phyloP scores from a whole-genome alignment of 768 basidiomycete genomes.

The Strobilomyces echinocephalus region DNA sequence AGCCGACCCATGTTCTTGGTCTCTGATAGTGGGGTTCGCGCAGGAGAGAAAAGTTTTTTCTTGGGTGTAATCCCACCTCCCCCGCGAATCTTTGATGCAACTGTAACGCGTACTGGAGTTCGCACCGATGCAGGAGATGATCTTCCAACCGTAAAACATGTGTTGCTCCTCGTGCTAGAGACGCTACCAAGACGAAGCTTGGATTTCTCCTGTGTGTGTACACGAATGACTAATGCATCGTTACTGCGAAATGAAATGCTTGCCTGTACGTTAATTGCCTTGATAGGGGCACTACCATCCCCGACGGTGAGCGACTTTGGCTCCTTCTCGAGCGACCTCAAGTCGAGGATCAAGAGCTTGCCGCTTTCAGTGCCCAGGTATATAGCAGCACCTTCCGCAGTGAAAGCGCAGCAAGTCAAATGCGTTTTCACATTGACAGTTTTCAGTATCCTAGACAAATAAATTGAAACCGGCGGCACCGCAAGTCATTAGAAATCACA shows the following conservation, averaged over 20 bases:
- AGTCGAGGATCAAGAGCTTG: slow-evolving; percentile 56
- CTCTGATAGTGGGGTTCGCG: slow-evolving; percentile 24
- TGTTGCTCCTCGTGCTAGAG: slow-evolving; percentile 6
- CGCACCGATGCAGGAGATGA: slow-evolving; percentile 11
- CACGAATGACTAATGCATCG: not conserved
- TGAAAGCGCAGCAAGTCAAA: slow-evolving; percentile 62
- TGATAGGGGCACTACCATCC: slow-evolving; percentile 42
- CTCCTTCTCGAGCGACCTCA: slow-evolving; percentile 63
- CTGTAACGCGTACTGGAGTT: slow-evolving; percentile 13
- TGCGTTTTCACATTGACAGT: slow-evolving; percentile 48
- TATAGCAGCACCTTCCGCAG: slow-evolving; percentile 62
- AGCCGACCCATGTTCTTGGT: slow-evolving; percentile 14
- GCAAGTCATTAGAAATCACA: slow-evolving; percentile 12
- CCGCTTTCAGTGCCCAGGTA: slow-evolving; percentile 64
- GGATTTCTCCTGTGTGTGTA: slow-evolving; percentile 12
- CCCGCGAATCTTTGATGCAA: slow-evolving; percentile 18
- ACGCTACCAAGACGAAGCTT: slow-evolving; percentile 10
- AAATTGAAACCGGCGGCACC: not conserved
- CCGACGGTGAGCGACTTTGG: slow-evolving; percentile 52
- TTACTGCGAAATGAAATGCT: slow-evolving; percentile 6
- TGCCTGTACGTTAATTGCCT: slow-evolving; percentile 57
- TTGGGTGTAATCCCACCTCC: slow-evolving; percentile 21
- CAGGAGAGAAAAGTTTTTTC: slow-evolving; percentile 21
- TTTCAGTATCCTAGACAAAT: slow-evolving; percentile 48
- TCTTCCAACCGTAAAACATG: slow-evolving; percentile 8